Conservation (phyloP, 2,329 filamentous ascomycete genomes). For the Talaromyces verruculosus region DNA sequence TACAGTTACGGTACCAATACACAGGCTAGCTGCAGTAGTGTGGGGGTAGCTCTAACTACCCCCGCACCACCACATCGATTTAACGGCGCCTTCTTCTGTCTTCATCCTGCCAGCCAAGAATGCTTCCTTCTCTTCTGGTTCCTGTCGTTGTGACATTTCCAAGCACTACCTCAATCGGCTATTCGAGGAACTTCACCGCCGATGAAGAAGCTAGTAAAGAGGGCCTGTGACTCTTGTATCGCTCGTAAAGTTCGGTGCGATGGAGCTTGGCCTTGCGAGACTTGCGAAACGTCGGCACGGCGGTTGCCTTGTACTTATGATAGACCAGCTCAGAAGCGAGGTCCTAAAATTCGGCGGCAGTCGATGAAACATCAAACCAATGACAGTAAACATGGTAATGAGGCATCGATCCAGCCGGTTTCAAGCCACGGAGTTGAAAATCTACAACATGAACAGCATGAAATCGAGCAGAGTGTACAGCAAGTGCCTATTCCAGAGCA, state of each 20-base stretch:
- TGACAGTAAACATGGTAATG: neutral
- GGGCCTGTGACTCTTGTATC: constrained; percentile 34
- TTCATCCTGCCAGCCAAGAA: neutral
- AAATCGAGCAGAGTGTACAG: neutral
- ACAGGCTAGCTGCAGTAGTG: neutral
- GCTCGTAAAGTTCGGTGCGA: constrained; percentile 34
- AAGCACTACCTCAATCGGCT: neutral
- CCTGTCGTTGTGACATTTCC: neutral
- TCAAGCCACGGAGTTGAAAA: neutral
- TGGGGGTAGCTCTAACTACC: neutral
- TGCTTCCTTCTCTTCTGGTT: neutral
- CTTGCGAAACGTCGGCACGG: constrained; percentile 27
- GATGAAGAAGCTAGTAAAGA: constrained; percentile 27
- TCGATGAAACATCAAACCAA: neutral
- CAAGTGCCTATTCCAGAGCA: neutral
- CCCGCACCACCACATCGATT: neutral
- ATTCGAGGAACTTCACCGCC: neutral
- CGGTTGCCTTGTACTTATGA: constrained; percentile 30
- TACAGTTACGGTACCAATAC: constrained; percentile 1
- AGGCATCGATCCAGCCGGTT: neutral
- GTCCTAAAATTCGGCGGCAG: constrained; percentile 29
- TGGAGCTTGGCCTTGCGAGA: constrained; percentile 32
- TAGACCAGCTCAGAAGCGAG: constrained; percentile 30
- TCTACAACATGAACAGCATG: neutral
- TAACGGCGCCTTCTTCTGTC: neutral